Percentiles rank a stretch among this genome's conserved stretches.
These are phyloP conservation scores for Chlorella variabilis DNA, from an alignment of 163 green algal genomes.

Conservation along the genomic window DNA sequence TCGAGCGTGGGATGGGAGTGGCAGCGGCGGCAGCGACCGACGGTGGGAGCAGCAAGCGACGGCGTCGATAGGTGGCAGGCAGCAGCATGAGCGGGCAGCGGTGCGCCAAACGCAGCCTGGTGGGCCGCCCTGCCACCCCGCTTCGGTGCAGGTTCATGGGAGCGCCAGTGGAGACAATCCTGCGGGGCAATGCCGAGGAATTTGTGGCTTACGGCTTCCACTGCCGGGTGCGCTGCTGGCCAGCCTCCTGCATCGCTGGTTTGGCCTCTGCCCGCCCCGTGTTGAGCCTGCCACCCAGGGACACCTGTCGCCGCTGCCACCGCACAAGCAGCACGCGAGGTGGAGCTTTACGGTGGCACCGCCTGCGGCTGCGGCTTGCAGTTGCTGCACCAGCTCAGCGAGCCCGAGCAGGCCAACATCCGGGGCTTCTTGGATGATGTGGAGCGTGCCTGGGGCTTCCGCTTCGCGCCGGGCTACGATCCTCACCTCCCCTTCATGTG, in stretches of 20 bases:
- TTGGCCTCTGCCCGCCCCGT: too few relatives aligned
- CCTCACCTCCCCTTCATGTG: slow-evolving; percentile 58
- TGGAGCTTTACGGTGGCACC: too few relatives aligned
- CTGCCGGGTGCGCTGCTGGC: slow-evolving; percentile 14
- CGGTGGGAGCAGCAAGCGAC: too few relatives aligned
- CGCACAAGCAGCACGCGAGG: too few relatives aligned
- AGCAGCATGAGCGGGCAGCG: too few relatives aligned
- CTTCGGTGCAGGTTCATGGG: slow-evolving; percentile 30
- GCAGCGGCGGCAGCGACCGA: too few relatives aligned
- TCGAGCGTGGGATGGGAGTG: too few relatives aligned
- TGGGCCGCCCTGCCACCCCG: not conserved
- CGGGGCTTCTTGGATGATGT: slow-evolving; percentile 7
- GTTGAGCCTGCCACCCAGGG: too few relatives aligned
- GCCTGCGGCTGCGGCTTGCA: not conserved
- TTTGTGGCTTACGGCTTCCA: slow-evolving; percentile 69
- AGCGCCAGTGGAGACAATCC: slow-evolving; percentile 37
- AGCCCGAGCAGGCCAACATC: not conserved
- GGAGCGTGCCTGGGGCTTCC: slow-evolving; percentile 38
- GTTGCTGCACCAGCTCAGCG: slow-evolving; percentile 15
- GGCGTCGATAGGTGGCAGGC: too few relatives aligned
- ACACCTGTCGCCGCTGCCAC: too few relatives aligned
- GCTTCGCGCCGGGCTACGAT: slow-evolving; percentile 51
- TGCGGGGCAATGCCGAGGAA: slow-evolving; percentile 63
- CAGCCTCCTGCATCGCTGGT: too few relatives aligned
- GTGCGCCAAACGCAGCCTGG: not conserved